Evolutionary conservation across 768 basidiomycete genomes (phyloP).

Genomic region (Podaxis pistillaris): DNA sequence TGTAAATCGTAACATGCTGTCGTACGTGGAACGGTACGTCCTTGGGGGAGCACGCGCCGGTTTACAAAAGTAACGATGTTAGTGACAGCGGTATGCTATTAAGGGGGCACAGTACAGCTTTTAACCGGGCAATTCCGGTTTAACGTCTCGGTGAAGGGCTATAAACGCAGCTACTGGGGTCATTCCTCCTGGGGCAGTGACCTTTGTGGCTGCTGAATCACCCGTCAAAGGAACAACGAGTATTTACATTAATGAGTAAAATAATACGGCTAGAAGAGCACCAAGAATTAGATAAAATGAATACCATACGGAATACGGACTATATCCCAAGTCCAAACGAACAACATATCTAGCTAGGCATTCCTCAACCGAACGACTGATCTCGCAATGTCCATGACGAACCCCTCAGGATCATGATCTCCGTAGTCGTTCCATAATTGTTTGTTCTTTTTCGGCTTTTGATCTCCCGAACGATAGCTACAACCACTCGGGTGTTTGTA

Average conservation of each 20-base stretch:
- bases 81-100: no score
- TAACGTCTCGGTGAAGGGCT: no score
- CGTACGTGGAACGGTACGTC: no score
- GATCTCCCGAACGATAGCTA: background rate
- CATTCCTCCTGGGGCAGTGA: no score
- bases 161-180: no score
- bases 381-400: background rate
- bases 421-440: background rate
- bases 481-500: background rate
- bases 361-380: background rate
- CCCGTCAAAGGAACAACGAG: background rate
- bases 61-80: no score
- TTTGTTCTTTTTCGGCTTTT: background rate
- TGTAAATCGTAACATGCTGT: no score
- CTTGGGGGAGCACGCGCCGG: no score
- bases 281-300: background rate
- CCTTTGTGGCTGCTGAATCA: background rate
- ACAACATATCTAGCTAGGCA: background rate
- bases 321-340: background rate
- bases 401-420: background rate
- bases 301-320: background rate
- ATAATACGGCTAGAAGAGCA: background rate
- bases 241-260: no score
- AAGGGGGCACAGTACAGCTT: no score
- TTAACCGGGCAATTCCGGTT: no score